phyloP scores from a whole-genome alignment of 2,329 filamentous ascomycete genomes.

The Botrytis pseudocinerea region DNA sequence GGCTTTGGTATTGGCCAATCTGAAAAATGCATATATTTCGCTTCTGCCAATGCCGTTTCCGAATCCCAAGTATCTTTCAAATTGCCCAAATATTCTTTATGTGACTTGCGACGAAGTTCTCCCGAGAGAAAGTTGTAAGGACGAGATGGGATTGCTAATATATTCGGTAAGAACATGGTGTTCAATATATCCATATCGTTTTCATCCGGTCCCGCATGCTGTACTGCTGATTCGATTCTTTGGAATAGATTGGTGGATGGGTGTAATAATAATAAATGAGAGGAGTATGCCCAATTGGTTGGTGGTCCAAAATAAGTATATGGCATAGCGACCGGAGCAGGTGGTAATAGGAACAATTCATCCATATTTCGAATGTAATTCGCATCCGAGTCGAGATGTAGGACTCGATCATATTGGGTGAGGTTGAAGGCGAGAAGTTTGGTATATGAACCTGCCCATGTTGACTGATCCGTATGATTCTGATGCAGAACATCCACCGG shows the following conservation, averaged over 20 bases:
- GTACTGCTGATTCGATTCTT: slow-evolving; percentile 29
- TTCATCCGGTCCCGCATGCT: slow-evolving; percentile 28
- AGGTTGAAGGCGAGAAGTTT: slow-evolving; percentile 39
- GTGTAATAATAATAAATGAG: slow-evolving; percentile 34
- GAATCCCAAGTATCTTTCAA: slow-evolving; percentile 54
- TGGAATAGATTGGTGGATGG: slow-evolving; percentile 31
- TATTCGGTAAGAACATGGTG: slow-evolving; percentile 50
- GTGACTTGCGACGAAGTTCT: slow-evolving; percentile 56
- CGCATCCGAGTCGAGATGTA: slow-evolving; percentile 35
- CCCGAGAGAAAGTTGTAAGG: slow-evolving; percentile 56
- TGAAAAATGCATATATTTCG: slow-evolving; percentile 60
- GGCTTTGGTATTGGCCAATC: slow-evolving; percentile 63
- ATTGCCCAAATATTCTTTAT: slow-evolving; percentile 51
- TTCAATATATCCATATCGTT: slow-evolving; percentile 46
- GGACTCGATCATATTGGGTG: slow-evolving; percentile 34
- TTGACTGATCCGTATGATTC: slow-evolving; percentile 27
- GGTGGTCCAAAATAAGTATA: slow-evolving; percentile 35
- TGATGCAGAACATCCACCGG: slow-evolving; percentile 33
- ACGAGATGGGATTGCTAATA: slow-evolving; percentile 57
- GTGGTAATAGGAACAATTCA: slow-evolving; percentile 36
- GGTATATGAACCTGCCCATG: slow-evolving; percentile 35
- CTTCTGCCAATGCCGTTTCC: slow-evolving; percentile 50
- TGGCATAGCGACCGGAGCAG: slow-evolving; percentile 36
- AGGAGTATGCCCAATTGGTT: slow-evolving; percentile 32
- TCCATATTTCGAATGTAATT: slow-evolving; percentile 35